Conservation (phyloP, 805 yeast species). For the Candida schatavii region DNA sequence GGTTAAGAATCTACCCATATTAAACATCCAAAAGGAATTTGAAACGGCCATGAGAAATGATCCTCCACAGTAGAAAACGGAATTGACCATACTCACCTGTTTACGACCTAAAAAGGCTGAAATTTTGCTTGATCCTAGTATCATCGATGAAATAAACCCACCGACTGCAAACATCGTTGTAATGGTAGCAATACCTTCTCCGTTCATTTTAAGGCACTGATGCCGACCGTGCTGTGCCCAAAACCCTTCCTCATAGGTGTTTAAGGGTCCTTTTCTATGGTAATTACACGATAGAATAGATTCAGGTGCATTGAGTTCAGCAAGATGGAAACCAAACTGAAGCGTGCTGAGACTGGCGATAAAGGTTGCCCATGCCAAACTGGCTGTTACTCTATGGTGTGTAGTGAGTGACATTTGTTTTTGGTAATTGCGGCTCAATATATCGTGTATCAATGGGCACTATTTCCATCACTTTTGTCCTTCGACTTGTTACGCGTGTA, state of each 20-base stretch:
- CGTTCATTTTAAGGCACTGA: slow-evolving; percentile 30
- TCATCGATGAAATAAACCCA: slow-evolving; percentile 29
- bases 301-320: slow-evolving; percentile 37
- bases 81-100: slow-evolving; percentile 17
- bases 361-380: slow-evolving; percentile 34
- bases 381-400: slow-evolving; percentile 25
- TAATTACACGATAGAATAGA: slow-evolving; percentile 25
- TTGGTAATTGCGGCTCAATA: background rate
- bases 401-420: slow-evolving; percentile 9
- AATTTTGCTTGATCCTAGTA: slow-evolving; percentile 27
- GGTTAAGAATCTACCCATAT: slow-evolving; percentile 30
- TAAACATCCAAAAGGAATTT: slow-evolving; percentile 15
- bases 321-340: slow-evolving; percentile 39
- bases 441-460: too few species aligned
- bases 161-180: slow-evolving; percentile 37
- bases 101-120: slow-evolving; percentile 24
- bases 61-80: slow-evolving; percentile 25
- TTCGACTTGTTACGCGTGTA: too few species aligned
- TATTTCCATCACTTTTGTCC: too few species aligned
- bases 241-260: slow-evolving; percentile 21
- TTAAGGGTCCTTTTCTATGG: slow-evolving; percentile 17
- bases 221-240: slow-evolving; percentile 22
- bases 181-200: slow-evolving; percentile 19
- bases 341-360: slow-evolving; percentile 34
- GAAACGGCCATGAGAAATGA: slow-evolving; percentile 26